These are phyloP conservation scores for Oryza glaberrima DNA, from an alignment of 176 grass and related monocot genomes.

Conservation along the genomic window DNA sequence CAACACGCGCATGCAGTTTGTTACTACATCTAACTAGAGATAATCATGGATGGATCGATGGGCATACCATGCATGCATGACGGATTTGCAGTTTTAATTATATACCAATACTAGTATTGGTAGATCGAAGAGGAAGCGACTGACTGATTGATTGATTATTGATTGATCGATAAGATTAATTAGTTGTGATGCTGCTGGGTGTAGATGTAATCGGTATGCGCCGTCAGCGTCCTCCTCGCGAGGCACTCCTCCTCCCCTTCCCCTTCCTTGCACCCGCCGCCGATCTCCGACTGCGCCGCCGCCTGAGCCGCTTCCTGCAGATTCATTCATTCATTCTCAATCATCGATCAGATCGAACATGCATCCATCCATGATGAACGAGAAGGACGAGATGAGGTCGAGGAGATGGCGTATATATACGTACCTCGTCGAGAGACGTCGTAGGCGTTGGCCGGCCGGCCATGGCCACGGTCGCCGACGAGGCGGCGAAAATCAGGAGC, in stretches of 20 bases:
- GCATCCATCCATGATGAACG: too few species aligned
- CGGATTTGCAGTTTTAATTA: too few species aligned
- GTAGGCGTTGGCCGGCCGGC: background rate
- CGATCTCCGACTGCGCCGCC: background rate
- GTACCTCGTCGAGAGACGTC: conserved; percentile 16
- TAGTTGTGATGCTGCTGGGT: conserved; percentile 70
- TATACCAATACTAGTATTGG: too few species aligned
- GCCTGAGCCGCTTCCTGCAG: background rate
- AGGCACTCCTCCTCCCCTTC: conserved; percentile 62
- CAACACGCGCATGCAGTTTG: too few species aligned
- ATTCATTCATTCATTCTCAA: background rate
- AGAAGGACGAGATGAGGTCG: too few species aligned
- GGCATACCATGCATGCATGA: too few species aligned
- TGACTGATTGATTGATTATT: too few species aligned
- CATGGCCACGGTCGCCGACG: conserved; percentile 6
- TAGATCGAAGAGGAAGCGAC: too few species aligned
- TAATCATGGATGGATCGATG: too few species aligned
- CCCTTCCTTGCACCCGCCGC: conserved; percentile 46
- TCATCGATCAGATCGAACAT: background rate
- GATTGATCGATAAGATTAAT: background rate
- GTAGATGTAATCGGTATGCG: conserved; percentile 91
- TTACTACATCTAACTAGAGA: too few species aligned
- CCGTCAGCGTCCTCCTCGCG: conserved; percentile 58
- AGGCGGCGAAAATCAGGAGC: conserved; percentile 26
- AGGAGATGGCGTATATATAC: too few species aligned